Percentiles rank a stretch among this genome's conserved stretches.
Conservation (phyloP, 73 alveolate genomes). For the Stentor coeruleus region DNA sequence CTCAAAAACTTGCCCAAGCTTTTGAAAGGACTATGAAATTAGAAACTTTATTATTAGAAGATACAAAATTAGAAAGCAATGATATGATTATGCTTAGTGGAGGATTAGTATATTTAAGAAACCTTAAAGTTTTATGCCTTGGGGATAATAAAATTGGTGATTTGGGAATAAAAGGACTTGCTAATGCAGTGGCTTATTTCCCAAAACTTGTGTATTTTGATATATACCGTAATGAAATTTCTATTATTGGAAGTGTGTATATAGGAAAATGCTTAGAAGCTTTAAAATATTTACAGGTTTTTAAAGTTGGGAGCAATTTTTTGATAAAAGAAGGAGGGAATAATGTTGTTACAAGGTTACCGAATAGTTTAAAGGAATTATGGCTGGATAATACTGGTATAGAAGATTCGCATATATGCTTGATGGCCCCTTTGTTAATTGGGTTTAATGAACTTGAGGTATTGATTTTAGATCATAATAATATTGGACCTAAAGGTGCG, state of each 20-base stretch:
- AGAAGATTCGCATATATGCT: no score
- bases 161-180: constrained; percentile 5
- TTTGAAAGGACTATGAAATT: neutral
- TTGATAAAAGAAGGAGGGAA: no score
- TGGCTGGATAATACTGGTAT: no score
- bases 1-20: neutral
- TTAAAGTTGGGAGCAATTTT: no score
- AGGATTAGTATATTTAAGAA: neutral
- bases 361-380: no score
- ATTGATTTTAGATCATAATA: neutral
- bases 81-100: neutral
- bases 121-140: neutral
- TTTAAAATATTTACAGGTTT: no score
- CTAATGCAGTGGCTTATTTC: neutral
- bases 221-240: neutral
- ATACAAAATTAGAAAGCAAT: neutral
- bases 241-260: no score
- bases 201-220: neutral
- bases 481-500: neutral
- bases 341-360: no score
- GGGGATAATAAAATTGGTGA: neutral
- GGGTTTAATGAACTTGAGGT: neutral
- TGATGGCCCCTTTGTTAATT: no score
- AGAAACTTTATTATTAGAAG: neutral
- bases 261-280: no score